Base-by-base conservation (phyloP, 352 stramenopile genomes). In the Phytophthora fragariae region DNA sequence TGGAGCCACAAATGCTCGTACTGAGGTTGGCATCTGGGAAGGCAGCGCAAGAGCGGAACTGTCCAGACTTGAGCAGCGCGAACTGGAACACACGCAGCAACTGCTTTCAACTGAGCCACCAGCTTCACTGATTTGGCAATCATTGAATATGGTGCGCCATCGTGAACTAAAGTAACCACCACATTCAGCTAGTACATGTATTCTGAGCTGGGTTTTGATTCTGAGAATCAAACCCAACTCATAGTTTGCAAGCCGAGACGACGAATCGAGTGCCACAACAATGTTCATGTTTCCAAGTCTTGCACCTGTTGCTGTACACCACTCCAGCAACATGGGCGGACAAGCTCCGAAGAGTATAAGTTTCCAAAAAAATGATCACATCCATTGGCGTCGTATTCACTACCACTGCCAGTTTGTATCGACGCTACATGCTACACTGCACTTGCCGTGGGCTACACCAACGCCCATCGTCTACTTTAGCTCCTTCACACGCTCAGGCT, bases 91-190 rank as follows among this genome's bases (percentile, higher is more conserved):
- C 21, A 57, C 27, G 4, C 8, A 46, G n/a, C 8, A 17, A 14
- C 47, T 70, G 54, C 5, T 29, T n/a, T n/a, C 35, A 5, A 29
- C 31, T 0, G 3, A 57, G 14, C 62, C 54, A 39, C 8, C 53
- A 24, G 62, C 31, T 31, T 14, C 62, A 9, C n/a, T 15, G 15
- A 9, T 63, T 11, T 70, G 62, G 62, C 46, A 35, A 49, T 60
- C 61, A 62, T 29, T 62, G 44, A 6, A 27, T 3, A 27, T 27
- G 24, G 24, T 27, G 24, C 24, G 24, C 24, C 24, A 27, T 27
- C 24, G 24, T 27, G 24, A 27, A 27, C 24, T 27, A 27, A 27
- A 27, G 24, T 1, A 27, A 3, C 24, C 24, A 27, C 24, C 24
- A 27, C 24, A 27, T 27, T 27, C 24, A 27, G 24, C 24, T 27